Evolutionary conservation across 257 asterid species (phyloP), one percentile per base, ranked within the genome.

Genomic region (Petunia axillaris): DNA sequence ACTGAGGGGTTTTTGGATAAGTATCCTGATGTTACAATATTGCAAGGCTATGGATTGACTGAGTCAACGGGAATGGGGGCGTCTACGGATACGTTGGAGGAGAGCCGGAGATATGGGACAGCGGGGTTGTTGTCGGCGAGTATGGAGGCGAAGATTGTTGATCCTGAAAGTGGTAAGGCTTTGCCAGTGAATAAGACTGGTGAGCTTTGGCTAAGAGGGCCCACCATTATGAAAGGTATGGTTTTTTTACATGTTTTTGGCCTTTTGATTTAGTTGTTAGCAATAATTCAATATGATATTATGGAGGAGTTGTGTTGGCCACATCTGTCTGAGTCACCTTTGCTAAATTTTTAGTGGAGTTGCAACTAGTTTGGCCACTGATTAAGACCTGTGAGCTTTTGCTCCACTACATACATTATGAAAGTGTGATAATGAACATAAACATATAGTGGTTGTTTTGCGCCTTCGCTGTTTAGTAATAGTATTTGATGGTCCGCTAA

Each of bases 1-100:
- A 92, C 88, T 1, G 99, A 95, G 65, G 97, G 97, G 2, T 95
- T 95, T 81, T 36, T 87, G 83, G 95, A 88, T 75, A 92, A 88
- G 90, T 95, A 86, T 67, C 93, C 95, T 2, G 79, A 80, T 0
- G 96, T 93, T 75, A 80, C 86, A 57, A 90, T 95, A 79, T 77
- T 89, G 81, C 99, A 95, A 88, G 99, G 99, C 10, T 95, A 92
- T 60, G 99, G 92, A n/a, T 85, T 95, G 86, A 95, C 99, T 1
- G 99, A 95, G 79, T 92, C 99, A 5, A 91, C 97, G 0, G 97
- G 90, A 60, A 80, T 87, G 16, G 99, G 97, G 36, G 91, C 98
- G 46, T 89, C 97, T n/a, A 91, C 96, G 16, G 95, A 92, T 84
- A 78, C 94, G 50, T 81, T 82, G 86, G 99, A 90, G 87, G 99